phyloP scores from a whole-genome alignment of 192 early-diverging fungal genomes.

The Coemansia sp. region DNA sequence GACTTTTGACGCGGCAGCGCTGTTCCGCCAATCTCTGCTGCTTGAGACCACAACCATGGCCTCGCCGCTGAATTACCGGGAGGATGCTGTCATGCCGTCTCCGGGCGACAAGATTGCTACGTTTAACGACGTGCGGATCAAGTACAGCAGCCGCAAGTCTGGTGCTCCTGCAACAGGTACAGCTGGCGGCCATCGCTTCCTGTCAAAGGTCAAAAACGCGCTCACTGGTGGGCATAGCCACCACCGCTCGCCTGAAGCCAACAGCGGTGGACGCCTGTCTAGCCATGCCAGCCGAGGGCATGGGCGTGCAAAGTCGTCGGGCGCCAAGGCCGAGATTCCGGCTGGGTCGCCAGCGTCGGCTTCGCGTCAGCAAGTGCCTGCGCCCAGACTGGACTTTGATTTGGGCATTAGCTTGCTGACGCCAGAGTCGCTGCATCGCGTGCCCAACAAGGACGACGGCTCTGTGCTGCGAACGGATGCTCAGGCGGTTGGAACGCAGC shows the following conservation, averaged over 20 bases:
- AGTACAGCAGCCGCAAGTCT: constrained; percentile 24
- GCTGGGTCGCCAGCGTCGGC: background rate
- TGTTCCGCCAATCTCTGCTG: constrained; percentile 36
- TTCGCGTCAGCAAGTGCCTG: background rate
- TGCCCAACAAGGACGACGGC: constrained; percentile 8
- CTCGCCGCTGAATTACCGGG: background rate
- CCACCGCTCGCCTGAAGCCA: background rate
- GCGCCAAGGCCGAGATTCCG: background rate
- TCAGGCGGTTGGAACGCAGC: background rate
- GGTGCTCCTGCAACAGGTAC: constrained; percentile 1
- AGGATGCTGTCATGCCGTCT: constrained; percentile 13
- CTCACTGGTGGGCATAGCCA: constrained; percentile 23
- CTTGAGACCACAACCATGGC: background rate
- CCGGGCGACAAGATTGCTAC: constrained; percentile 37
- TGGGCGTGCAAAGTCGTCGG: constrained; percentile 3
- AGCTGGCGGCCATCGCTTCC: constrained; percentile 33
- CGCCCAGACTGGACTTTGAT: constrained; percentile 44
- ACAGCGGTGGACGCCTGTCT: background rate
- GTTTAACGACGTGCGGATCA: constrained; percentile 35
- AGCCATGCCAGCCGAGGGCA: background rate
- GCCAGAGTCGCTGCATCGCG: constrained; percentile 35
- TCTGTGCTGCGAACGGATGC: background rate
- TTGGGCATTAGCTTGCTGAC: constrained; percentile 39
- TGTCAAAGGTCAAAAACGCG: constrained; percentile 41
- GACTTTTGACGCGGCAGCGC: constrained; percentile 30